Evolutionary conservation across 768 basidiomycete species (phyloP), one percentile per base, ranked within the genome.

Genomic region (Suillus occidentalis): DNA sequence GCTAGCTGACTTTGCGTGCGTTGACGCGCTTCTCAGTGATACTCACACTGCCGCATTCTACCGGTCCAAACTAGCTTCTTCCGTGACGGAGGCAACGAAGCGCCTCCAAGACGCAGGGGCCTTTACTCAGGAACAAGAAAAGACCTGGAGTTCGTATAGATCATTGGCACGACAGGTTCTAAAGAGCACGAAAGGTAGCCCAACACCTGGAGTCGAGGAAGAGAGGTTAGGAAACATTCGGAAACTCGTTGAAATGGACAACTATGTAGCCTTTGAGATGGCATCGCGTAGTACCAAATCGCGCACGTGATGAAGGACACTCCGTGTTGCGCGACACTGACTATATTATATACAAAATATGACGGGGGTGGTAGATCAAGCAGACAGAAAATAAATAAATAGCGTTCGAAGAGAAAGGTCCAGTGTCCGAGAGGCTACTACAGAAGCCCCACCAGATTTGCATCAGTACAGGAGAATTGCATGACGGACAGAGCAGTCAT

Each of bases 1-100:
- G 43, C 84, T 94, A 6, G 72, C 86, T 9, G 75, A 81, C 65
- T 74, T 83, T 69, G 73, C 87, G 53, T 82, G 83, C 45, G 73
- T 79, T 10, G 78, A 78, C 34, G 64, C 58, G 20, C 69, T 86
- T 34, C 72, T 85, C 22, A 65, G 52, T 52, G 63, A 67, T 43
- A 36, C 68, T 60, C 34, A 52, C 53, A 62, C 73, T 50, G 66
- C 69, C 49, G 60, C 65, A 2, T 85, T 85, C 72, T 79, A 79
- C 73, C 78, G 77, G 6, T 73, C 77, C 14, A 88, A 86, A 67
- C 77, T 90, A 37, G 82, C 85, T 5, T 72, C 77, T 39, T 79
- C 81, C 2, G 67, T 88, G 6, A 63, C 79, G 14, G 80, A 82
- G 22, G 75, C 81, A 6, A 76, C 84, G 42, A 72, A 80, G 25